Evolutionary conservation across 495 filamentous ascomycete species (phyloP), one percentile per base, ranked within the genome.

Genomic region (Parmelia sp.): DNA sequence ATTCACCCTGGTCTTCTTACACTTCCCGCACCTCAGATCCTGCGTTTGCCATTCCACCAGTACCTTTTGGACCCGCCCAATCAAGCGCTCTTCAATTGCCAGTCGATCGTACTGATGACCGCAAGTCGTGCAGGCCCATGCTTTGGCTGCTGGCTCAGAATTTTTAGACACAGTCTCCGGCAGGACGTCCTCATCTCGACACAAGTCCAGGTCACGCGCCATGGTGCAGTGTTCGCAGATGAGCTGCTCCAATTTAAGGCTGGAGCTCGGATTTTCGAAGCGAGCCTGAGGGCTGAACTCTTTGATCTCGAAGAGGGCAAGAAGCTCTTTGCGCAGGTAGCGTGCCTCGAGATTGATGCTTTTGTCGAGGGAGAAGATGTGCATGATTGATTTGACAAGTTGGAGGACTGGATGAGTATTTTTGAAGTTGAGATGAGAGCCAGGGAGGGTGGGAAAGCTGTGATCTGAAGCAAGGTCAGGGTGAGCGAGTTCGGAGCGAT

Each of bases 401-500:
- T 97, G 91, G 36, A 98, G 83, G 9, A 89, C 84, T 0, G 95
- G 90, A 71, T 96, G 95, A 62, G 82, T 81, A 36, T 80, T 80
- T 21, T 77, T 73, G n/a, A 76, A 70, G 27, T 83, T 80, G 49
- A 87, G 81, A 69, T 91, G 83, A 6, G 90, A 88, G 62, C 93
- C 93, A 0, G 94, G 93, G 29, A 96, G 83, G 4, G 82, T 65
- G 0, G 95, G 94, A 80, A 97, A 97, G 40, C 33, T 37, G 79
- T 93, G 96, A 73, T 97, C 92, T n/a, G 80, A 79, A 39, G 87
- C 88, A 4, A 96, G 84, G 68, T 93, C 90, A 0, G 91, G 88
- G 70, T 97, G 92, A n/a, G 95, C 78, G 74, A 95, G 81, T 72
- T 97, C 91, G 63, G 90, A 89, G 60, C 88, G 88, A 71, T 96